phyloP scores from a whole-genome alignment of 306 rosid species.

The Geum urbanum region DNA sequence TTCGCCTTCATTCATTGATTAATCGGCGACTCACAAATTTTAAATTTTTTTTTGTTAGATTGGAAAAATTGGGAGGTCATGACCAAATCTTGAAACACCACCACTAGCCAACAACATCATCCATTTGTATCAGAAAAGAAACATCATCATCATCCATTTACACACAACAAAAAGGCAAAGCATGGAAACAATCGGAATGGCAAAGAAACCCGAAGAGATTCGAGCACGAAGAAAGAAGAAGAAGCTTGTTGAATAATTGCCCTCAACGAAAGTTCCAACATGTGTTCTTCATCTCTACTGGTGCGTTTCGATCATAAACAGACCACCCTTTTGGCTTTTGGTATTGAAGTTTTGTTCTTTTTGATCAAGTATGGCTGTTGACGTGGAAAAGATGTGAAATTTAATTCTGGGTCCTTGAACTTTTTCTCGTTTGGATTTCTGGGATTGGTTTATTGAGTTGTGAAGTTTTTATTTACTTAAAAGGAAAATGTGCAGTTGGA shows the following conservation, averaged over 20 bases:
- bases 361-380: neutral
- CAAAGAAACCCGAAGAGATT: constrained; percentile 4
- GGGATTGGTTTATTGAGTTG: constrained; percentile 14
- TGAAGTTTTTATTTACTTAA: constrained; percentile 7
- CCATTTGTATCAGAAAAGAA: too few species aligned
- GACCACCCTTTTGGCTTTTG: neutral
- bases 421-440: constrained; percentile 3
- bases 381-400: constrained; percentile 1
- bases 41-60: constrained; percentile 4
- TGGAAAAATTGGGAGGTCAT: constrained; percentile 25
- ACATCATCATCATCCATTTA: constrained; percentile 1
- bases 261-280: neutral
- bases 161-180: constrained; percentile 11
- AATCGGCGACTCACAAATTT: too few species aligned
- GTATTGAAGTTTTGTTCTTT: neutral
- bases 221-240: constrained; percentile 26
- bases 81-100: constrained; percentile 33
- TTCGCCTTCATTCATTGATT: too few species aligned
- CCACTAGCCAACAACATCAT: constrained; percentile 6
- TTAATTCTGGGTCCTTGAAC: constrained; percentile 1
- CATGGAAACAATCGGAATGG: constrained; percentile 29
- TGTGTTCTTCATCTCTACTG: neutral
- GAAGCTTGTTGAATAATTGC: constrained; percentile 20
- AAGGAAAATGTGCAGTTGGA: neutral
- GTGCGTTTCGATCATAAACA: constrained; percentile 6